Conservation (phyloP, 2,329 filamentous ascomycete genomes). For the Fusarium ambrosium region DNA sequence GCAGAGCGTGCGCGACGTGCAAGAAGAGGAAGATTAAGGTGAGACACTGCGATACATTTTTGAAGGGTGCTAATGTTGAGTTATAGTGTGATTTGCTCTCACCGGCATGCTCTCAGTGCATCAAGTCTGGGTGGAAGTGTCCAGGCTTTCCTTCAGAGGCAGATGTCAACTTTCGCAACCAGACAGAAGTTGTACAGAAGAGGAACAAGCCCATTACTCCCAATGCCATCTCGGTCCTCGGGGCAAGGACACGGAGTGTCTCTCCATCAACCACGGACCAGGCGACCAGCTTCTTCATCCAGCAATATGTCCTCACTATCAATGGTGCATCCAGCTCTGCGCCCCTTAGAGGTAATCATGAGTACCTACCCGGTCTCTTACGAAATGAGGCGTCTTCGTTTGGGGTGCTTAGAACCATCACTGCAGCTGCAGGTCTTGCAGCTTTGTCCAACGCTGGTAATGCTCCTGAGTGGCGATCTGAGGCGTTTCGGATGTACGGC, state of each 20-base stretch:
- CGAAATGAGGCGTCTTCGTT: conserved; percentile 14
- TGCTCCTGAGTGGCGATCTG: conserved; percentile 18
- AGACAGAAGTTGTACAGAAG: not conserved
- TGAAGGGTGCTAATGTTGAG: not conserved
- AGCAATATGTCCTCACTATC: conserved; percentile 28
- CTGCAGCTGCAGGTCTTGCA: conserved; percentile 35
- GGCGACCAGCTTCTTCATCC: conserved; percentile 37
- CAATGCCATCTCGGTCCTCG: not conserved
- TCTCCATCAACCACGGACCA: conserved; percentile 27
- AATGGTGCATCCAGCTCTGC: not conserved
- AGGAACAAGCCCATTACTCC: not conserved
- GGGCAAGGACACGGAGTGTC: conserved; percentile 12
- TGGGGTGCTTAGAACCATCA: conserved; percentile 30
- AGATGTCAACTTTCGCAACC: conserved; percentile 28
- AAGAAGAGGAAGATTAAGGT: conserved; percentile 42
- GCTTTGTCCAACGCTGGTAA: conserved; percentile 40
- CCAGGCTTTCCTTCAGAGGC: conserved; percentile 21
- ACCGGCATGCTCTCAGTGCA: conserved; percentile 36
- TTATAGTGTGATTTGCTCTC: conserved; percentile 32
- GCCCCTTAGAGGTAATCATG: conserved; percentile 8
- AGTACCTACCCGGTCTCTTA: conserved; percentile 37
- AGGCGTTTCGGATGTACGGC: conserved; percentile 36
- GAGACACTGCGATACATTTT: not conserved
- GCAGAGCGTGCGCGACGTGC: conserved; percentile 36
- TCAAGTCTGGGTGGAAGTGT: conserved; percentile 32